Percentiles rank a stretch among this genome's conserved stretches.
Evolutionary conservation across 202 grass and related monocot species (phyloP).

Genomic region (Carex arenaria): DNA sequence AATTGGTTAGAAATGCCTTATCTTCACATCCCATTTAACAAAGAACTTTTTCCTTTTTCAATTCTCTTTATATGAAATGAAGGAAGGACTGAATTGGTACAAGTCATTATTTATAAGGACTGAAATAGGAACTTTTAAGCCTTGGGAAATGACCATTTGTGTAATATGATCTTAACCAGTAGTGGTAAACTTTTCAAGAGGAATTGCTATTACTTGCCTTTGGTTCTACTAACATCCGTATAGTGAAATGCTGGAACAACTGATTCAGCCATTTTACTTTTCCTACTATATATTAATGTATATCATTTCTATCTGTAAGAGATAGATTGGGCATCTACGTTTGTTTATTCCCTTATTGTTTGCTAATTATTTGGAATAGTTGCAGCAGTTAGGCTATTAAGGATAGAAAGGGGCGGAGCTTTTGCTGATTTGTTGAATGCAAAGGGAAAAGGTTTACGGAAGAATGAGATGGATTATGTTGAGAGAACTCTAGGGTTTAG

Average conservation of each 20-base stretch:
- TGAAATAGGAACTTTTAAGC: neutral
- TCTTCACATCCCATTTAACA: neutral
- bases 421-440: too few relatives aligned
- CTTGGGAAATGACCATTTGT: neutral
- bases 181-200: neutral
- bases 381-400: constrained; percentile 79
- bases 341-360: neutral
- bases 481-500: constrained; percentile 80
- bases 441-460: too few relatives aligned
- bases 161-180: neutral
- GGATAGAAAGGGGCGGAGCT: constrained; percentile 50
- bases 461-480: constrained; percentile 70
- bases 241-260: constrained; percentile 21
- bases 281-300: constrained; percentile 25
- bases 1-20: constrained; percentile 1
- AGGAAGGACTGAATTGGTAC: too few relatives aligned
- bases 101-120: neutral
- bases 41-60: neutral
- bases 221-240: neutral
- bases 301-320: constrained; percentile 11
- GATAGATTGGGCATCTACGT: constrained; percentile 8
- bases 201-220: neutral
- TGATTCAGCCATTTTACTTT: constrained; percentile 43
- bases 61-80: neutral
- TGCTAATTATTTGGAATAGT: constrained; percentile 32